phyloP scores from a whole-genome alignment of 2,329 filamentous ascomycete species.

The Cercospora sp. region DNA sequence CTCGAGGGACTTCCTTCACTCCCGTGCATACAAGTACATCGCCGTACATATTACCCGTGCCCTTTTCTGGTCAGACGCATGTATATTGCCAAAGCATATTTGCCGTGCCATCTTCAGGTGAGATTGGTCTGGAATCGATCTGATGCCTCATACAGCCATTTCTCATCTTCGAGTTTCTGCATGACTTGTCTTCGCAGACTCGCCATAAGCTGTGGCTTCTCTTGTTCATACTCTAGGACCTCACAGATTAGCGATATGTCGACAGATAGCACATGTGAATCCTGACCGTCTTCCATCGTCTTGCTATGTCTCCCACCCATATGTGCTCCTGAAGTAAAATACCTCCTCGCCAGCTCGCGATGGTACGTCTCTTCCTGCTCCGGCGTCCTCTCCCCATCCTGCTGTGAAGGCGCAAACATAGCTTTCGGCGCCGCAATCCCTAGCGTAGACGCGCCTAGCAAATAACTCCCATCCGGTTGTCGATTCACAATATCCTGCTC shows the following conservation, averaged over 20 bases:
- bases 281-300: slow-evolving; percentile 32
- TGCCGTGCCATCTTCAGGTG: background rate
- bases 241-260: background rate
- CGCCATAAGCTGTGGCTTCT: slow-evolving; percentile 27
- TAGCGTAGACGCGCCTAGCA: slow-evolving; percentile 25
- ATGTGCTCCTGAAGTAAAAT: slow-evolving; percentile 33
- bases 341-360: slow-evolving; percentile 28
- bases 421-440: slow-evolving; percentile 8
- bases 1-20: background rate
- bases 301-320: slow-evolving; percentile 26
- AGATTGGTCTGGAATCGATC: slow-evolving; percentile 18
- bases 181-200: slow-evolving; percentile 30
- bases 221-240: slow-evolving; percentile 30
- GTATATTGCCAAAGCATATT: background rate
- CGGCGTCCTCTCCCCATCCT: slow-evolving; percentile 14
- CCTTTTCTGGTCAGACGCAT: background rate
- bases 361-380: slow-evolving; percentile 29
- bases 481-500: slow-evolving; percentile 34
- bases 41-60: background rate
- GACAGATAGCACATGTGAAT: too few species aligned
- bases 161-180: slow-evolving; percentile 31
- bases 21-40: background rate
- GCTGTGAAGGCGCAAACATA: slow-evolving; percentile 16
- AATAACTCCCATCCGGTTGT: slow-evolving; percentile 31
- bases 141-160: slow-evolving; percentile 33